Percentiles rank a stretch among this genome's conserved stretches.
These are phyloP conservation scores for Beta lomatogona DNA, from an alignment of 179 eudicot genomes.

Conservation along the genomic window DNA sequence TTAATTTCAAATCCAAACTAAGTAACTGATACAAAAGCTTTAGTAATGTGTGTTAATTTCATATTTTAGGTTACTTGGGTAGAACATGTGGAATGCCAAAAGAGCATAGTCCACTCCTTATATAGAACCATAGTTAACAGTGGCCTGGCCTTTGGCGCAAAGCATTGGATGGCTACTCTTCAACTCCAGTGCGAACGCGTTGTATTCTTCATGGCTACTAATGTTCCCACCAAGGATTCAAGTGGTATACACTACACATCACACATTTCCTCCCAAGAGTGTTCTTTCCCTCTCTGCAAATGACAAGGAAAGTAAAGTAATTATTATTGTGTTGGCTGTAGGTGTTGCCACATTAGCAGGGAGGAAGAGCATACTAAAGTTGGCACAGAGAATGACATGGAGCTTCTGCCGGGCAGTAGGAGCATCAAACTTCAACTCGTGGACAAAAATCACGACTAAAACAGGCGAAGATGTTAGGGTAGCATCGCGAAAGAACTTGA, in stretches of 20 bases:
- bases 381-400: conserved; percentile 93
- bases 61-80: conserved; percentile 78
- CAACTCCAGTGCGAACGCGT: conserved; percentile 91
- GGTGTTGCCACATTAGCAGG: conserved; percentile 93
- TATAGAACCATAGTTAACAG: conserved; percentile 80
- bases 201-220: conserved; percentile 92
- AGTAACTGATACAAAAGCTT: conserved; percentile 6
- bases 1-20: not conserved
- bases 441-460: conserved; percentile 79
- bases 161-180: conserved; percentile 85
- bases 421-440: conserved; percentile 77
- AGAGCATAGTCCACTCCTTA: conserved; percentile 58
- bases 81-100: conserved; percentile 92
- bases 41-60: not conserved
- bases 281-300: no score
- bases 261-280: not conserved
- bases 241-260: conserved; percentile 52
- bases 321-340: conserved; percentile 23
- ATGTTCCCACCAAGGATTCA: conserved; percentile 91
- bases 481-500: conserved; percentile 77
- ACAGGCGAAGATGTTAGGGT: conserved; percentile 86
- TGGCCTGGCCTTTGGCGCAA: conserved; percentile 92
- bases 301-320: not conserved
- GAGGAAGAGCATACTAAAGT: conserved; percentile 82
- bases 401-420: conserved; percentile 80